phyloP scores from a whole-genome alignment of 1,284 basidiomycete species.

The Ceratobasidium sp. region DNA sequence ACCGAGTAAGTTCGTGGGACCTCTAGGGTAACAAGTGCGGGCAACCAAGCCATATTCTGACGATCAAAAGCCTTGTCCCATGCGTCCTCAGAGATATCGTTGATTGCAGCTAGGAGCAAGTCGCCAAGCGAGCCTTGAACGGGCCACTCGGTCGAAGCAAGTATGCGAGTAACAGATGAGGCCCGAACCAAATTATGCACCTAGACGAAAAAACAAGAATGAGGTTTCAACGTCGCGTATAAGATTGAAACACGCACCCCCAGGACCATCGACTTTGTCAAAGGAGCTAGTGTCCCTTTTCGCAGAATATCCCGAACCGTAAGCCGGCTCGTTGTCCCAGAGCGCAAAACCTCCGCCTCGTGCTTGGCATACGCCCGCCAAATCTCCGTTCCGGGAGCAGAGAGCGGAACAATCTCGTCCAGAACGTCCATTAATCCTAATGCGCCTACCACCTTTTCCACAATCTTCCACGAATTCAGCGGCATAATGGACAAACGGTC shows the following conservation, averaged over 20 bases:
- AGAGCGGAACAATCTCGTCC: conserved; percentile 39
- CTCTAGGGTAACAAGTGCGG: conserved; percentile 32
- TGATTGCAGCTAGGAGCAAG: conserved; percentile 33
- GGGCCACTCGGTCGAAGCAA: conserved; percentile 42
- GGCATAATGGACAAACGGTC: conserved; percentile 45
- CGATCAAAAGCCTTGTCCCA: conserved; percentile 41
- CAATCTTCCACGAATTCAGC: conserved; percentile 36
- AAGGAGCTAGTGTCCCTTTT: conserved; percentile 37
- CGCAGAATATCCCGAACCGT: conserved; percentile 45
- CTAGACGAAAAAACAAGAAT: background rate
- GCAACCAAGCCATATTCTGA: conserved; percentile 33
- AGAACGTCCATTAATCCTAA: conserved; percentile 42
- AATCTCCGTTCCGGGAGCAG: conserved; percentile 19
- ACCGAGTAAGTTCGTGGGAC: conserved; percentile 46
- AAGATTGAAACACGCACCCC: conserved; percentile 12
- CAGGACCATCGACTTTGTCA: conserved; percentile 43
- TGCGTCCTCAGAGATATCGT: conserved; percentile 34
- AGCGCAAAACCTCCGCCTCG: conserved; percentile 39
- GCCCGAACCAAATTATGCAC: conserved; percentile 35
- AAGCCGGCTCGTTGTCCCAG: conserved; percentile 9
- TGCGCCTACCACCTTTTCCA: conserved; percentile 44
- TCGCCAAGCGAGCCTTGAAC: conserved; percentile 44
- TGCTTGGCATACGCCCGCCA: conserved; percentile 43
- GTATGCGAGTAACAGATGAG: conserved; percentile 37
- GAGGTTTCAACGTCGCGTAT: background rate